A percentile compares a stretch with the other conserved stretches of the same genome.
Conservation (phyloP, 257 asterid species). For the Capsicum baccatum region DNA sequence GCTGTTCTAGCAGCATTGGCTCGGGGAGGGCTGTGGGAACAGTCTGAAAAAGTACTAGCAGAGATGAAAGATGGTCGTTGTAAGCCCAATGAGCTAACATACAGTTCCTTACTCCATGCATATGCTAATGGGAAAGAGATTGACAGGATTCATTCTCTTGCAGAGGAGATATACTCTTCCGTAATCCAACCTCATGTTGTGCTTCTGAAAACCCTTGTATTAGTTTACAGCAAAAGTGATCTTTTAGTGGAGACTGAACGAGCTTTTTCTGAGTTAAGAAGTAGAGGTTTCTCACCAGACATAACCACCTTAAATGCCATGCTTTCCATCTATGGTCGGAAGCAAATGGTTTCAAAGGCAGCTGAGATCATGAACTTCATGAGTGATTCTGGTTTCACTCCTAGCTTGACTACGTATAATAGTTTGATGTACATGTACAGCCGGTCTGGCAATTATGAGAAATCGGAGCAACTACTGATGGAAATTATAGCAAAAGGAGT, state of each 20-base stretch:
- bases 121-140: constrained; percentile 85
- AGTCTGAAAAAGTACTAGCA: constrained; percentile 80
- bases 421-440: constrained; percentile 90
- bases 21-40: constrained; percentile 89
- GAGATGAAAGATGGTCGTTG: constrained; percentile 75
- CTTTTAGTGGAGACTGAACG: constrained; percentile 72
- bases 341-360: constrained; percentile 69
- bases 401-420: constrained; percentile 79
- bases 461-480: constrained; percentile 72
- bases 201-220: constrained; percentile 81
- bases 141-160: constrained; percentile 62
- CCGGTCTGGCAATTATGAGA: constrained; percentile 65
- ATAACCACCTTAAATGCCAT: constrained; percentile 76
- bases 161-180: constrained; percentile 67
- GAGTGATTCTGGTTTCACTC: constrained; percentile 65
- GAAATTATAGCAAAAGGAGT: constrained; percentile 63
- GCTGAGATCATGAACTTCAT: constrained; percentile 66
- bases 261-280: constrained; percentile 68
- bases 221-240: constrained; percentile 81
- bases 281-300: constrained; percentile 64
- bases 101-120: constrained; percentile 90
- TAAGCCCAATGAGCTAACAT: constrained; percentile 82
- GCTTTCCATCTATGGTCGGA: constrained; percentile 86
- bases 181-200: constrained; percentile 55
- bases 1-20: constrained; percentile 90